Evolutionary conservation across 164 flowering plant genomes (phyloP), one percentile per base, ranked within the genome.

Genomic region (Hamamelis virginiana): DNA sequence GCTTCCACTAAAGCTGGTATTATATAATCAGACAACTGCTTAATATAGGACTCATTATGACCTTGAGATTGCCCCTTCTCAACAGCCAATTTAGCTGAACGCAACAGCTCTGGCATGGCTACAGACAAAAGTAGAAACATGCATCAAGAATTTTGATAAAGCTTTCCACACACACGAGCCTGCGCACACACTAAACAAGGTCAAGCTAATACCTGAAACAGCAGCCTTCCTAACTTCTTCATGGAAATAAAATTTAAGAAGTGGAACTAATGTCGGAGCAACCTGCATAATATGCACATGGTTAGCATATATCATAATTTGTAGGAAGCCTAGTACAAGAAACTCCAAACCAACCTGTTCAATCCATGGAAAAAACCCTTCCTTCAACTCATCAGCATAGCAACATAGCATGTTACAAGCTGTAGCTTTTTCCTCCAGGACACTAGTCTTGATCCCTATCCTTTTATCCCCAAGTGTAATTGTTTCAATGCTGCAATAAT

Each of bases 191-290:
- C 10, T 16, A 52, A 14, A n/a, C 13, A 19, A 16, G 8, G 41
- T 52, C 25, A 21, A 68, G 26, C 22, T 47, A 45, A n/a, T 74
- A 89, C 92, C 94, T 81, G 94, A 89, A 78, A 87, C 91, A 74
- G 94, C 94, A 59, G 94, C 94, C 70, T 81, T 89, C 69, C 94
- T 85, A 63, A 89, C 91, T 74, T 86, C 91, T 70, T 87, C 94
- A 71, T 89, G 94, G 71, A 89, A 89, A 71, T 87, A 86, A 76
- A 89, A 89, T 71, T 86, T 89, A 15, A 89, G 82, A 74, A 89
- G 91, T 21, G 94, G 89, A 69, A 86, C 94, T 58, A 89, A 62
- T 4, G 83, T 87, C 45, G 90, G 87, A 25, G 89, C 91, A 74
- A 89, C 91, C 94, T 89, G 77, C 44, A 70, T 6, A 9, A 33